Evolutionary conservation across 2,329 filamentous ascomycete genomes (phyloP), one percentile per base, ranked within the genome.

Genomic region (Xenoacremonium recifei): DNA sequence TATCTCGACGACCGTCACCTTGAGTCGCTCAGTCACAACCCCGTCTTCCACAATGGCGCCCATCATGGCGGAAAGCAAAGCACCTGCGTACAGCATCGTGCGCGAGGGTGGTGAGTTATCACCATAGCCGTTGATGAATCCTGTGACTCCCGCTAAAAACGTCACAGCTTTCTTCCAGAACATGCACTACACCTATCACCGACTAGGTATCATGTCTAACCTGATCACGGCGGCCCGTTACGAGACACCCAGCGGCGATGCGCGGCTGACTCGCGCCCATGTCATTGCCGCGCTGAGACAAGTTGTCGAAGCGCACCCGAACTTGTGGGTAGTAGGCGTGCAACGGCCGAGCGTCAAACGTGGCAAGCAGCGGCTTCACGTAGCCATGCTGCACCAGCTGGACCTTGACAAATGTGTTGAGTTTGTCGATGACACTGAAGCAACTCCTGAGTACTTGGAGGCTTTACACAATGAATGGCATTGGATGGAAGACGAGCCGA

Each of bases 211-310:
- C 2, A 48, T 48, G 25, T 40, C 50, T 2, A 54, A 54, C 12
- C 29, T 53, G 16, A n/a, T 54, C 3, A 19, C 51, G n/a, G 53
- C 51, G 2, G 51, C 51, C 2, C 51, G 40, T 16, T 54, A 54
- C 20, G 21, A 35, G 12, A 7, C 29, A 15, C 13, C 6, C 7
- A 31, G 7, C 29, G 29, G 7, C 29, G 7, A 9, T 31, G 7
- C 7, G 29, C 6, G 29, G 6, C 29, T 31, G 6, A 9, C 29
- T 15, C 7, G n/a, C 7, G 29, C 7, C 7, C 7, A 9, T 6
- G 32, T 50, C 3, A 46, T 37, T 15, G 39, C 39, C 1, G 45
- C 48, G 4, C 18, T 44, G 5, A 39, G 45, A 15, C 7, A 31
- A 1, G 37, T 48, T 6, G 16, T 50, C 6, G 21, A 32, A 10